Percentiles rank a stretch among this genome's conserved stretches.
phyloP scores from a whole-genome alignment of 2,329 filamentous ascomycete species.

The Cladosporium sp. region DNA sequence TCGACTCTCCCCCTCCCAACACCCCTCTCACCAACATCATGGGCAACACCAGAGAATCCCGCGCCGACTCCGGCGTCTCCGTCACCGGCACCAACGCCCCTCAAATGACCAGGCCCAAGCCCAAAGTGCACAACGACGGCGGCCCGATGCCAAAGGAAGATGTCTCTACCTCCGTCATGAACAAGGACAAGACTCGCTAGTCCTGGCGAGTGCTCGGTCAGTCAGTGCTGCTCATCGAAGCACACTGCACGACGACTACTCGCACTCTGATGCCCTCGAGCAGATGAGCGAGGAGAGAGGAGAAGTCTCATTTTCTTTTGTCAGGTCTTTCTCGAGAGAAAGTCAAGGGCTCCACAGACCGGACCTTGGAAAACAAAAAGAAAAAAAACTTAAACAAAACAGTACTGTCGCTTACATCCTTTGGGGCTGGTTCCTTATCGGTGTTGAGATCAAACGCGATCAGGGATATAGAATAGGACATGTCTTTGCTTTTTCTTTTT shows the following conservation, averaged over 20 bases:
- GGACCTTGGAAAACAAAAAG: not conserved
- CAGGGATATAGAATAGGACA: not conserved
- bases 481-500: not conserved
- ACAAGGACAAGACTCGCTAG: not conserved
- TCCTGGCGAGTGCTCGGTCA: not conserved
- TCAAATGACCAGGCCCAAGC: not conserved
- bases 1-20: not conserved
- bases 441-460: not conserved
- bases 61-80: conserved; percentile 17
- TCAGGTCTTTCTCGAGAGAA: not conserved
- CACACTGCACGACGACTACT: not conserved
- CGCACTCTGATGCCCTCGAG: not conserved
- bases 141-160: conserved; percentile 4
- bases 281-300: not conserved
- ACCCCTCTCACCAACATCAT: conserved; percentile 6
- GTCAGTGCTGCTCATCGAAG: not conserved
- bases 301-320: not conserved
- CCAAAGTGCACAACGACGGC: not conserved
- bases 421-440: not conserved
- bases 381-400: not conserved
- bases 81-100: not conserved
- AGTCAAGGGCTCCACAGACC: not conserved
- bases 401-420: conserved; percentile 8
- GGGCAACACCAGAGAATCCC: conserved; percentile 7
- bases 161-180: not conserved